Conservation (phyloP, 805 yeast genomes). For the Debaryomyces castellii region DNA sequence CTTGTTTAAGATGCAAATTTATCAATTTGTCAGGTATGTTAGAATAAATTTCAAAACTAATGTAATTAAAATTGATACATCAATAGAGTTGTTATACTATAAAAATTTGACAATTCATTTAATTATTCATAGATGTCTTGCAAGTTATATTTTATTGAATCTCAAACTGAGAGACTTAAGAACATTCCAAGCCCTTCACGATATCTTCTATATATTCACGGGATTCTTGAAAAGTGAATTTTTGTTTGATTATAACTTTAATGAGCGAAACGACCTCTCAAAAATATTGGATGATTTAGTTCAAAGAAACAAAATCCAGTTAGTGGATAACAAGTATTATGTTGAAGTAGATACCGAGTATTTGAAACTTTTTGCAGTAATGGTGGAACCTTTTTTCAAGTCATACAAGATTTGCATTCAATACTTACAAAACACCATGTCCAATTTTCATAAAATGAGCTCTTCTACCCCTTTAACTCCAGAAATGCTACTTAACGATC, state of each 20-base stretch:
- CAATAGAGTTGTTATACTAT: constrained; percentile 57
- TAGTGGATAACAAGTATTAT: constrained; percentile 16
- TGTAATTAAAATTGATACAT: constrained; percentile 38
- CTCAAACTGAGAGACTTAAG: constrained; percentile 8
- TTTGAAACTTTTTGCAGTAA: constrained; percentile 23
- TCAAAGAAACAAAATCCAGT: constrained; percentile 12
- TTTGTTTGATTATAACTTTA: constrained; percentile 40
- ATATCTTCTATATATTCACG: constrained; percentile 33
- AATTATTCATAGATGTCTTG: constrained; percentile 51
- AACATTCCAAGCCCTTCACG: constrained; percentile 15
- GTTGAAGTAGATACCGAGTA: constrained; percentile 20
- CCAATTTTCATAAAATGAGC: constrained; percentile 4
- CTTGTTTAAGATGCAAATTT: constrained; percentile 24
- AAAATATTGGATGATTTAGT: constrained; percentile 26
- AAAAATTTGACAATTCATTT: constrained; percentile 57
- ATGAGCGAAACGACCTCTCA: constrained; percentile 26
- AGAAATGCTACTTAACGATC: constrained; percentile 23
- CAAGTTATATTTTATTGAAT: constrained; percentile 29
- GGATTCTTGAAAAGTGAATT: constrained; percentile 42
- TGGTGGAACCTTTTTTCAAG: constrained; percentile 34
- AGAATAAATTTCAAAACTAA: constrained; percentile 21
- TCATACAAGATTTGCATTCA: constrained; percentile 30
- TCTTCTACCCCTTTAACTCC: constrained; percentile 11
- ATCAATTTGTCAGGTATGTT: constrained; percentile 26
- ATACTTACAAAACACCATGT: constrained; percentile 13